Evolutionary conservation across 1,284 basidiomycete species (phyloP).

Genomic region (Pyrrhoderma noxium): DNA sequence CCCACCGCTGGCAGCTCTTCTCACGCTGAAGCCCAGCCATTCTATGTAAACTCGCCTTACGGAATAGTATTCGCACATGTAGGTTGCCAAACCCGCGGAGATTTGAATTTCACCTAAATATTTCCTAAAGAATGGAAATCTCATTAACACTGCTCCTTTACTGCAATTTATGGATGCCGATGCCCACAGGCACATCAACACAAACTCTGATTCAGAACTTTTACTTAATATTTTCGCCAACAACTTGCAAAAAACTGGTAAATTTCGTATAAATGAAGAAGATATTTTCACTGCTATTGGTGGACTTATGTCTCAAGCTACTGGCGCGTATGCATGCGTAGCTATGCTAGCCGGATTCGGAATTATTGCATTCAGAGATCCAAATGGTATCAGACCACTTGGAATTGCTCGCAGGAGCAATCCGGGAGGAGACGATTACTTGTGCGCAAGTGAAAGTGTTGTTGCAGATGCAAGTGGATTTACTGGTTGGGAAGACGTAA

Average conservation of each 20-base stretch:
- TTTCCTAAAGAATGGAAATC: constrained; percentile 85
- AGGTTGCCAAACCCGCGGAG: constrained; percentile 27
- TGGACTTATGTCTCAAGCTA: constrained; percentile 82
- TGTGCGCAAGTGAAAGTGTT: constrained; percentile 94
- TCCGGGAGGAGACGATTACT: constrained; percentile 67
- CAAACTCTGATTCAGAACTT: constrained; percentile 95
- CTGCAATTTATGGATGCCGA: constrained; percentile 93
- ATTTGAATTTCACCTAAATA: constrained; percentile 16
- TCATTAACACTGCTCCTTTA: constrained; percentile 87
- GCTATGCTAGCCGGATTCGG: constrained; percentile 99
- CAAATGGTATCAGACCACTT: constrained; percentile 95
- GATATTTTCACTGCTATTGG: constrained; percentile 96
- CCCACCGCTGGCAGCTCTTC: constrained; percentile 97
- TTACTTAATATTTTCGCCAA: constrained; percentile 97
- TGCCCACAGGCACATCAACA: constrained; percentile 98
- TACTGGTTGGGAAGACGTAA: constrained; percentile 88
- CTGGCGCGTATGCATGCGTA: constrained; percentile 94
- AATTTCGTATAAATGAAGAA: constrained; percentile 99
- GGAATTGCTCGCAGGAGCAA: constrained; percentile 64
- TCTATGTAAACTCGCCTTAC: constrained; percentile 99
- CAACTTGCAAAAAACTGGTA: constrained; percentile 96
- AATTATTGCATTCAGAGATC: constrained; percentile 96
- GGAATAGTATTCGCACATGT: constrained; percentile 98
- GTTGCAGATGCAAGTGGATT: constrained; percentile 94
- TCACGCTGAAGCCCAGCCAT: constrained; percentile 98